Conservation (phyloP, 192 early-diverging fungal genomes). For the Coemansia brasiliensis region DNA sequence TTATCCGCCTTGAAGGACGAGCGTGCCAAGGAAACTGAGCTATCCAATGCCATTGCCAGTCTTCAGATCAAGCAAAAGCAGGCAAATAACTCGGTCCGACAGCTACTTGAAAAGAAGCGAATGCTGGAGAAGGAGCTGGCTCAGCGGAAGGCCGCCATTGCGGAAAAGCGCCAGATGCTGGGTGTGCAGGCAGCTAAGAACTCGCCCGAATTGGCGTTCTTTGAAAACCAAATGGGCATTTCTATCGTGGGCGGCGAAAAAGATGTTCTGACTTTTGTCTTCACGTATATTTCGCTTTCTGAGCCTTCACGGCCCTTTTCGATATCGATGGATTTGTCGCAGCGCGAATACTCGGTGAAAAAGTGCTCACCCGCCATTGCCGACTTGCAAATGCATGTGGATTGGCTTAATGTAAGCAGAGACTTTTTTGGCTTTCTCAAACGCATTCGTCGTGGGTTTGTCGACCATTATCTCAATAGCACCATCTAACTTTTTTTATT, state of each 20-base stretch:
- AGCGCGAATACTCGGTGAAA: slow-evolving; percentile 57
- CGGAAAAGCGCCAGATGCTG: slow-evolving; percentile 52
- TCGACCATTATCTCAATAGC: slow-evolving; percentile 33
- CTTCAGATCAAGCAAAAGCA: slow-evolving; percentile 52
- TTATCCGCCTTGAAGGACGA: slow-evolving; percentile 56
- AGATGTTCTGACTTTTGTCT: slow-evolving; percentile 64
- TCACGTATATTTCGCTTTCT: slow-evolving; percentile 62
- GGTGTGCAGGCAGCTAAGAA: slow-evolving; percentile 55
- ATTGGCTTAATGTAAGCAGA: slow-evolving; percentile 59
- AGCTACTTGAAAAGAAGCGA: slow-evolving; percentile 39
- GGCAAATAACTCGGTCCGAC: slow-evolving; percentile 22
- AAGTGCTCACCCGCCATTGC: slow-evolving; percentile 58
- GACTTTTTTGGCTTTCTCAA: slow-evolving; percentile 76
- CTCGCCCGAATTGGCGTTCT: slow-evolving; percentile 62
- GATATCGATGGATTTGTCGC: slow-evolving; percentile 61
- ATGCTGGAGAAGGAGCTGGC: slow-evolving; percentile 55
- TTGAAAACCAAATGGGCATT: slow-evolving; percentile 54
- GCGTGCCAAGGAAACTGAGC: slow-evolving; percentile 45
- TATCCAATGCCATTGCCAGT: slow-evolving; percentile 43
- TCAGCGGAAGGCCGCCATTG: slow-evolving; percentile 53
- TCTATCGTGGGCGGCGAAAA: slow-evolving; percentile 45
- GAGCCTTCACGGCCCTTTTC: slow-evolving; percentile 57
- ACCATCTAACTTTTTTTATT: slow-evolving; percentile 11
- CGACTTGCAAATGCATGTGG: slow-evolving; percentile 50
- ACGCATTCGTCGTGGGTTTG: slow-evolving; percentile 62